Conservation (phyloP, 352 stramenopile species). For the Stephanocyclus meneghinianus region DNA sequence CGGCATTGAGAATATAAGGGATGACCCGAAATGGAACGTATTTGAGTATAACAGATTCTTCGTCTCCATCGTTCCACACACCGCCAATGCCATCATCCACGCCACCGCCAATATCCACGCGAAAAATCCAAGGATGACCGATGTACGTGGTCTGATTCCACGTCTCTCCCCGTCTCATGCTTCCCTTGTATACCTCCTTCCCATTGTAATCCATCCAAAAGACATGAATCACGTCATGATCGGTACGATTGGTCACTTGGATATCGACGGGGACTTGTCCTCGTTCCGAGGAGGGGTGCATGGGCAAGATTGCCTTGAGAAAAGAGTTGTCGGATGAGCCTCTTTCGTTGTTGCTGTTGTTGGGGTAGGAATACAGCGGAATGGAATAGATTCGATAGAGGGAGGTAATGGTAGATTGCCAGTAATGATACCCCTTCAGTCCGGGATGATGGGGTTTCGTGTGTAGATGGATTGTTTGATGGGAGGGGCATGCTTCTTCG, state of each 20-base stretch:
- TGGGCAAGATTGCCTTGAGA: constrained; percentile 49
- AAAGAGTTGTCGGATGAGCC: too few species aligned
- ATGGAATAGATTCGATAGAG: too few species aligned
- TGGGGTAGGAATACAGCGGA: too few species aligned
- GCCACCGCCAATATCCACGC: constrained; percentile 7
- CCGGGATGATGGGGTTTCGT: too few species aligned
- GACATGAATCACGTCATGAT: constrained; percentile 44
- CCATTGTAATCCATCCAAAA: constrained; percentile 74
- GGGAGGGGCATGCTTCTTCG: too few species aligned
- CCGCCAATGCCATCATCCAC: neutral
- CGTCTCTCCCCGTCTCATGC: constrained; percentile 19
- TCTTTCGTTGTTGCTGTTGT: too few species aligned
- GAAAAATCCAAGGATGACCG: constrained; percentile 78
- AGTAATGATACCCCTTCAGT: too few species aligned
- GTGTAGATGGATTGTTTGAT: too few species aligned
- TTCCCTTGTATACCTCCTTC: constrained; percentile 45
- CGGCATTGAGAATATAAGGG: constrained; percentile 34
- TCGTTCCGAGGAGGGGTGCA: constrained; percentile 61
- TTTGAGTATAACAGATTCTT: constrained; percentile 51
- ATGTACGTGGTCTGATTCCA: constrained; percentile 68
- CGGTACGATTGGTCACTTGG: constrained; percentile 56
- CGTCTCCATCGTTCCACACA: neutral
- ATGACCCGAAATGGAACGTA: constrained; percentile 75
- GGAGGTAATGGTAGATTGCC: too few species aligned
- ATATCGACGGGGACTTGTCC: constrained; percentile 55